Evolutionary conservation across 2,329 filamentous ascomycete species (phyloP).

Genomic region (Exophiala aquamarina): DNA sequence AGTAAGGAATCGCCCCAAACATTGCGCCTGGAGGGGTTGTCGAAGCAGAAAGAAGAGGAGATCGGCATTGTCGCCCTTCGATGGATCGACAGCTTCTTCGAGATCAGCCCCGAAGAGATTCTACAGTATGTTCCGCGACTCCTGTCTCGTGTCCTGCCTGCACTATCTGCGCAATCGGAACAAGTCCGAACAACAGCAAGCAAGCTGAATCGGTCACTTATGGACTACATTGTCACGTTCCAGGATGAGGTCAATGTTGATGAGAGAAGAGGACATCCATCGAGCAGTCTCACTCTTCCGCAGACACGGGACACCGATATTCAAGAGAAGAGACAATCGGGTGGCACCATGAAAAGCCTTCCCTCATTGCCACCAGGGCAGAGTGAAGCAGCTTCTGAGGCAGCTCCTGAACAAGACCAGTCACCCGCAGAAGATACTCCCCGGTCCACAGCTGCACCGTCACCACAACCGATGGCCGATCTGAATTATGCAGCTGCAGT

Average conservation of each 20-base stretch:
- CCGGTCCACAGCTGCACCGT: slow-evolving; percentile 46
- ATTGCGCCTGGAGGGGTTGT: slow-evolving; percentile 28
- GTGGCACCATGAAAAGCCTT: slow-evolving; percentile 39
- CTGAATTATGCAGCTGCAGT: slow-evolving; percentile 97
- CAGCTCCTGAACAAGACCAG: slow-evolving; percentile 12
- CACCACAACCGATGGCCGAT: slow-evolving; percentile 54
- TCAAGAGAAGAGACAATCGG: slow-evolving; percentile 27
- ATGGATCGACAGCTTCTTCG: slow-evolving; percentile 95
- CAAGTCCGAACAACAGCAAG: slow-evolving; percentile 84
- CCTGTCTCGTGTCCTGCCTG: slow-evolving; percentile 85
- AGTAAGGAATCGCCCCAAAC: slow-evolving; percentile 22
- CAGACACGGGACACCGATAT: slow-evolving; percentile 27
- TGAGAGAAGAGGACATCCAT: slow-evolving; percentile 35
- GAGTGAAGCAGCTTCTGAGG: slow-evolving; percentile 12
- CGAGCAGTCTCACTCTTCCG: slow-evolving; percentile 44
- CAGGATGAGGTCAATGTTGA: slow-evolving; percentile 56
- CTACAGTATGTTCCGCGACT: slow-evolving; percentile 91
- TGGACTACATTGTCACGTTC: slow-evolving; percentile 91
- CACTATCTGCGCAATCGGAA: slow-evolving; percentile 89
- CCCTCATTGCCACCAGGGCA: slow-evolving; percentile 5
- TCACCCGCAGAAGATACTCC: slow-evolving; percentile 32
- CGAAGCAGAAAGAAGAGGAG: slow-evolving; percentile 69
- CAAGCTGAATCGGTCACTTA: slow-evolving; percentile 84
- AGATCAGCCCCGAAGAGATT: slow-evolving; percentile 96
- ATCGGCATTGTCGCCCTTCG: slow-evolving; percentile 85